phyloP scores from a whole-genome alignment of 2,329 filamentous ascomycete species.

The Arthrobotrys musiformis region DNA sequence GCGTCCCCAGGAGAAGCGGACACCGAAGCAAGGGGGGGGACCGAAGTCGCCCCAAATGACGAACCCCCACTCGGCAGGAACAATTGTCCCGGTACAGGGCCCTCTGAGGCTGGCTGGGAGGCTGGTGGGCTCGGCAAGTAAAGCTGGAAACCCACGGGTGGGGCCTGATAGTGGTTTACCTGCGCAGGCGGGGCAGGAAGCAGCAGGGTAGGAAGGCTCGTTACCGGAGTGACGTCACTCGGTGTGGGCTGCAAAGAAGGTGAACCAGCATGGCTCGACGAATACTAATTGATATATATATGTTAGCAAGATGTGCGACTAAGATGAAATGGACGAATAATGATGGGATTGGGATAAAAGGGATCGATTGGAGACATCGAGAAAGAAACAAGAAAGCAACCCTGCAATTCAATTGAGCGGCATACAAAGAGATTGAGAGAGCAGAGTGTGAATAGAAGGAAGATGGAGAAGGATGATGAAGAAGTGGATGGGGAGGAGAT shows the following conservation, averaged over 20 bases:
- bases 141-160: not conserved
- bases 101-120: not conserved
- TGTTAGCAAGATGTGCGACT: not conserved
- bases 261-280: not conserved
- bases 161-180: not conserved
- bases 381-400: not conserved
- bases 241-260: not conserved
- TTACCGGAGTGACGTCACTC: not conserved
- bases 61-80: not conserved
- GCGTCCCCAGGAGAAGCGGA: not conserved
- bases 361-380: not conserved
- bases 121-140: conserved; percentile 17
- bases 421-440: not conserved
- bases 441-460: not conserved
- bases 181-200: conserved; percentile 13
- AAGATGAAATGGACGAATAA: not conserved
- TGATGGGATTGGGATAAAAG: not conserved
- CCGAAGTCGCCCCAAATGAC: not conserved
- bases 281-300: not conserved
- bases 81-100: not conserved
- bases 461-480: not conserved
- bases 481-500: not conserved
- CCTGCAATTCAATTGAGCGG: not conserved
- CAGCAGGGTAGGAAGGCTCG: not conserved
- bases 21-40: not conserved